Evolutionary conservation across 2,329 filamentous ascomycete genomes (phyloP).

Genomic region (Colletotrichum sansevieriae): DNA sequence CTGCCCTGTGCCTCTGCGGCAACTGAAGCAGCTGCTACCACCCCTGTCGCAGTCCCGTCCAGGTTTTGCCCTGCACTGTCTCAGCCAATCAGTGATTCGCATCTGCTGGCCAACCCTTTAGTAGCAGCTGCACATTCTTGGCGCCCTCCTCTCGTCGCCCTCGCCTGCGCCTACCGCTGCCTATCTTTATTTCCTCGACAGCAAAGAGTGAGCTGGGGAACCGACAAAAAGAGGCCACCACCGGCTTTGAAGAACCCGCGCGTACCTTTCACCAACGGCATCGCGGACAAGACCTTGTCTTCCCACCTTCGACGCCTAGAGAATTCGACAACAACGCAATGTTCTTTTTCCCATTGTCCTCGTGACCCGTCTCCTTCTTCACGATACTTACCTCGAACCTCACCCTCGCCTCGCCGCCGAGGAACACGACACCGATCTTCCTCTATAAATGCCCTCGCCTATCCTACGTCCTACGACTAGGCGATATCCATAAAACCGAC

Average conservation of each 20-base stretch:
- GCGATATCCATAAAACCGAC: not conserved
- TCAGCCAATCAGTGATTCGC: constrained; percentile 37
- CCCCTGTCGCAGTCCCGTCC: constrained; percentile 19
- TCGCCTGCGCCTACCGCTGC: constrained; percentile 8
- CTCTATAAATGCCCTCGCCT: not conserved
- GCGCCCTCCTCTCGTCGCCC: constrained; percentile 10
- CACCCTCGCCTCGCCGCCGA: not conserved
- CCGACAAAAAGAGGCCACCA: constrained; percentile 14
- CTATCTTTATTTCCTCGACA: constrained; percentile 15
- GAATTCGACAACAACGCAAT: not conserved
- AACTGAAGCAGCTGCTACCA: constrained; percentile 30
- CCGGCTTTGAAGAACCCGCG: constrained; percentile 4
- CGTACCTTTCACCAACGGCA: constrained; percentile 4
- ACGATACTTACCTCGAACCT: not conserved
- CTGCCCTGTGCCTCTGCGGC: constrained; percentile 9
- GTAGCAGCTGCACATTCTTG: constrained; percentile 10
- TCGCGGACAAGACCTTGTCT: not conserved
- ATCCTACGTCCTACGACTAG: not conserved
- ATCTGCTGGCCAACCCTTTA: constrained; percentile 24
- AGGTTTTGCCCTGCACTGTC: constrained; percentile 16
- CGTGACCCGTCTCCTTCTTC: constrained; percentile 9
- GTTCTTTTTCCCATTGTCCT: constrained; percentile 5
- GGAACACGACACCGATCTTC: not conserved
- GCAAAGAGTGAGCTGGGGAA: constrained; percentile 4
- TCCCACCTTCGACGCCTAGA: not conserved